phyloP scores from a whole-genome alignment of 345 rosid species.

The Durio zibethinus region DNA sequence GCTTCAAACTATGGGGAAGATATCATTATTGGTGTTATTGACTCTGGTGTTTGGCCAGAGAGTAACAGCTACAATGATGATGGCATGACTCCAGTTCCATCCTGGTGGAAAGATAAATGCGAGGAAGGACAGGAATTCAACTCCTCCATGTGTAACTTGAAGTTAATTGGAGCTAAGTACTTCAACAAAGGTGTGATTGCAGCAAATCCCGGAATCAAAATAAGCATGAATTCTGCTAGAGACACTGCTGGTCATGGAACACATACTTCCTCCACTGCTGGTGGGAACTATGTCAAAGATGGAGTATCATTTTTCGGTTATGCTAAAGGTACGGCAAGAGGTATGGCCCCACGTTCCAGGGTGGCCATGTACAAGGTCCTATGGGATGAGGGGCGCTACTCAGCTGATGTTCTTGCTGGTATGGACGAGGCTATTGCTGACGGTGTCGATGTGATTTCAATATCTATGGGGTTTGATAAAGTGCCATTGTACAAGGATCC shows the following conservation, averaged over 20 bases:
- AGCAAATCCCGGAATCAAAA: slow-evolving; percentile 8
- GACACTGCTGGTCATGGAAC: slow-evolving; percentile 33
- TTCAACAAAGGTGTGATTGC: slow-evolving; percentile 31
- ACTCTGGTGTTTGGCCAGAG: slow-evolving; percentile 36
- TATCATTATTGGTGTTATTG: slow-evolving; percentile 28
- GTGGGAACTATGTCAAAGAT: slow-evolving; percentile 29
- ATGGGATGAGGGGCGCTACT: slow-evolving; percentile 19
- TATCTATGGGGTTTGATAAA: slow-evolving; percentile 25
- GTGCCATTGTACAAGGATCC: slow-evolving; percentile 28
- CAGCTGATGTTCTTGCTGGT: slow-evolving; percentile 25
- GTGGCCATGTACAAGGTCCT: slow-evolving; percentile 34
- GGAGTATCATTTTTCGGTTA: slow-evolving; percentile 32
- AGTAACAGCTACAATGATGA: slow-evolving; percentile 32
- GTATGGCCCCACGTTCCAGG: slow-evolving; percentile 23
- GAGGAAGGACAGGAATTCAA: slow-evolving; percentile 25
- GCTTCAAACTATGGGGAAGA: slow-evolving; percentile 10
- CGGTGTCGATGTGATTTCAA: slow-evolving; percentile 20
- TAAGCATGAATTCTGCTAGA: slow-evolving; percentile 28
- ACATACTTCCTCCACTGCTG: slow-evolving; percentile 32
- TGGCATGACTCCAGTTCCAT: slow-evolving; percentile 32
- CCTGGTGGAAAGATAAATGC: slow-evolving; percentile 36
- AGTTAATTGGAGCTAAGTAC: slow-evolving; percentile 34
- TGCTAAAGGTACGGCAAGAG: slow-evolving; percentile 24
- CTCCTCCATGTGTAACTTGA: slow-evolving; percentile 29
- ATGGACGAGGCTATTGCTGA: slow-evolving; percentile 17